These are phyloP conservation scores for Fusarium domesticum DNA, from an alignment of 2,329 filamentous ascomycete genomes.

Conservation along the genomic window DNA sequence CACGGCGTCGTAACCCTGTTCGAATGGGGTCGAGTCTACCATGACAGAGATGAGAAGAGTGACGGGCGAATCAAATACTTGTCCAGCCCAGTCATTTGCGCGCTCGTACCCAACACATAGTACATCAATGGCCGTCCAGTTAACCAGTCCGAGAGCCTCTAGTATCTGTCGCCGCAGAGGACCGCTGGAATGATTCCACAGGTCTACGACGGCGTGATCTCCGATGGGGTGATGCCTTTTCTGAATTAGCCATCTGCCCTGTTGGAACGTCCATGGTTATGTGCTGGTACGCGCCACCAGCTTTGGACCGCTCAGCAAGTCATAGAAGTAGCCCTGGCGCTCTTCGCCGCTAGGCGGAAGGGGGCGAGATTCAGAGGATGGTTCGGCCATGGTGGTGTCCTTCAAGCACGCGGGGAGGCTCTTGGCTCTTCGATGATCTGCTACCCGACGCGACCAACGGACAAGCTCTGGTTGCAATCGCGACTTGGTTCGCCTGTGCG, in stretches of 20 bases:
- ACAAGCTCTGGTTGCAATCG: too few relatives aligned
- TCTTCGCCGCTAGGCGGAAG: slow-evolving; percentile 2
- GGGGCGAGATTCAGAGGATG: too few relatives aligned
- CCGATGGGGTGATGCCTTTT: slow-evolving; percentile 1
- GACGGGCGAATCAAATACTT: not conserved
- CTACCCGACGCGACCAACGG: too few relatives aligned
- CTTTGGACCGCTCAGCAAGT: slow-evolving; percentile 3
- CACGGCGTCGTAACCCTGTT: not conserved
- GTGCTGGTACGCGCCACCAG: slow-evolving; percentile 5
- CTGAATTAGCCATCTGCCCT: not conserved
- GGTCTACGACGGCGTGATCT: not conserved
- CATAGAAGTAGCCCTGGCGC: slow-evolving; percentile 3
- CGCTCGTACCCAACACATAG: slow-evolving; percentile 3
- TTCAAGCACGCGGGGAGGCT: too few relatives aligned
- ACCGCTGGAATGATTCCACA: slow-evolving; percentile 4
- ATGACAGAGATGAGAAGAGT: slow-evolving; percentile 8
- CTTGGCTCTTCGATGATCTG: too few relatives aligned
- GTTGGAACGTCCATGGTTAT: not conserved
- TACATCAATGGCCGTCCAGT: slow-evolving; percentile 6
- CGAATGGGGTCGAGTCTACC: slow-evolving; percentile 1
- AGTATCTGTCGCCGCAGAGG: slow-evolving; percentile 3
- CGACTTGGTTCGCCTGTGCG: too few relatives aligned
- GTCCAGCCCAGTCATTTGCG: not conserved
- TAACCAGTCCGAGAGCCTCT: not conserved
- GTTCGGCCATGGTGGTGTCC: too few relatives aligned